These are phyloP conservation scores for Arachis hypogaea DNA, from an alignment of 306 rosid genomes.

Conservation along the genomic window DNA sequence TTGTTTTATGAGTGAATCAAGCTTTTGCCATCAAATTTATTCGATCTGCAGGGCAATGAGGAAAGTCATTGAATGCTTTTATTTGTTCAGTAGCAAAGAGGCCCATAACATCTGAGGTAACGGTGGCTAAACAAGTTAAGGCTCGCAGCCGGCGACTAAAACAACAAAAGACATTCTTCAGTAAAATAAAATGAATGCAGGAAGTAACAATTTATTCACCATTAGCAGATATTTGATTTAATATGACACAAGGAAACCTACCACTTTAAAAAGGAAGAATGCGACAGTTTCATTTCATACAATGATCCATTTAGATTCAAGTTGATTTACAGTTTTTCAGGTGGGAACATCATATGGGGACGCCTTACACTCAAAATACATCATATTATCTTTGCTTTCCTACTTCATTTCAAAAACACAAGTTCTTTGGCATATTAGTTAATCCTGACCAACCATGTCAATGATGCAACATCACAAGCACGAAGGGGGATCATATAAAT, in stretches of 20 bases:
- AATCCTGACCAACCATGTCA: conserved; percentile 6
- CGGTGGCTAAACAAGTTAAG: conserved; percentile 19
- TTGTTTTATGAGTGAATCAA: too few species aligned
- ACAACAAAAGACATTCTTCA: not conserved
- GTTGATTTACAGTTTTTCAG: conserved; percentile 9
- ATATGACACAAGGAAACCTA: not conserved
- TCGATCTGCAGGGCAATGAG: too few species aligned
- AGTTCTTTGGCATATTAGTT: conserved; percentile 15
- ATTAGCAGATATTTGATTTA: not conserved
- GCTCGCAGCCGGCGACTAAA: not conserved
- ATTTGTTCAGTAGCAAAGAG: too few species aligned
- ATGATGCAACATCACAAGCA: conserved; percentile 31
- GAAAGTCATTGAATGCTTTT: too few species aligned
- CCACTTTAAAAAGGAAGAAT: conserved; percentile 8
- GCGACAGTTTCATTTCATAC: not conserved
- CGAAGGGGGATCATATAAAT: conserved; percentile 20
- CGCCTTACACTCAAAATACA: conserved; percentile 24
- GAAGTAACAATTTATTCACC: not conserved
- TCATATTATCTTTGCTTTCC: not conserved
- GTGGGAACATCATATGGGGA: not conserved
- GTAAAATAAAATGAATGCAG: not conserved
- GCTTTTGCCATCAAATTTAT: too few species aligned
- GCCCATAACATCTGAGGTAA: not conserved
- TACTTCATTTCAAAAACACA: conserved; percentile 6
- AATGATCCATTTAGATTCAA: conserved; percentile 15